Base-by-base conservation (phyloP, 768 basidiomycete genomes). In the Leucosporidium scottii region DNA sequence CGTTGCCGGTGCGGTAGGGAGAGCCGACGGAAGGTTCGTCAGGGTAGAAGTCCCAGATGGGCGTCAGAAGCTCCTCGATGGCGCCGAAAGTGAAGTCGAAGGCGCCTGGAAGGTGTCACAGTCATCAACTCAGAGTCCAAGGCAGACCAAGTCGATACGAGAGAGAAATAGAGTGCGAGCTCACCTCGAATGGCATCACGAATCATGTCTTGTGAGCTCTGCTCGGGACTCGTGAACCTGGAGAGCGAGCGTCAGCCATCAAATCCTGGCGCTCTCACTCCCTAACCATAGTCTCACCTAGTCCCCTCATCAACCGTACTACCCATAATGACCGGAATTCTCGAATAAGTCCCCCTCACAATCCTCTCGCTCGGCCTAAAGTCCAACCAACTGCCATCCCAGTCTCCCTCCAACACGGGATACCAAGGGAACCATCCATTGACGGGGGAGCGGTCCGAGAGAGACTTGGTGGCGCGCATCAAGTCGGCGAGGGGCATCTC, bases 1-100 rank as follows among this genome's bases (percentile, higher is more conserved):
- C 72, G 66, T 80, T 78, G 8, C 83, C 82, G 3, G 82, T 83
- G 18, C 77, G 77, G 68, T 79, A 84, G 0, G 83, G 83, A 1
- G 81, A 81, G 3, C 83, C 83, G 36, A 77, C 66, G 20, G 80
- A 74, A 27, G 83, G 80, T 47, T 76, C 73, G 63, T 81, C 75
- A 0, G 82, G 82, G 70, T 84, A 83, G 4, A 82, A 66, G 25
- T 28, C 15, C n/a, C 68, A 49, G 65, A 72, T 66, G 7, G 71
- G 71, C 20, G 65, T 64, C 58, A 72, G 62, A 21, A 73, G 56
- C 13, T 61, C 59, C 23, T 61, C 36, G 30, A 73, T 49, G 10
- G 71, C 71, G 31, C 71, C 68, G 60, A 69, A 69, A 3, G 68
- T 64, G 57, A 73, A 73, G 27, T 61, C 55, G 58, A 73, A 69